These are phyloP conservation scores for Taiozyma sp. DNA, from an alignment of 1,139 yeast species.

Conservation along the genomic window DNA sequence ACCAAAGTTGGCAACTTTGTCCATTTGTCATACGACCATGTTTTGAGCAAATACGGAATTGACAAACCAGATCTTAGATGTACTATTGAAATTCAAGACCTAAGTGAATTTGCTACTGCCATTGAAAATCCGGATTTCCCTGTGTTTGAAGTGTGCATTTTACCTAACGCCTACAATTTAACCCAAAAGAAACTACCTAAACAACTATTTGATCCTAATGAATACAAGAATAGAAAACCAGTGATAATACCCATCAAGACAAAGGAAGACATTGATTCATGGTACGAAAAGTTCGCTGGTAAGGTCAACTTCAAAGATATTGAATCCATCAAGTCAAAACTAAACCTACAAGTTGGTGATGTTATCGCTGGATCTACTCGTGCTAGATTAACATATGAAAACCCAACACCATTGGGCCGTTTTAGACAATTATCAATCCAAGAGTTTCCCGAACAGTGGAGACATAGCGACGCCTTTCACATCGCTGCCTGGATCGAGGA, in stretches of 20 bases:
- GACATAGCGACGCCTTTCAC: conserved; percentile 10
- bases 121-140: conserved; percentile 38
- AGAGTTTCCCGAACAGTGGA: conserved; percentile 41
- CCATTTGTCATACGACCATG: conserved; percentile 60
- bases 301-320: conserved; percentile 26
- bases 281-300: conserved; percentile 41
- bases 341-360: conserved; percentile 63
- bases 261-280: conserved; percentile 33
- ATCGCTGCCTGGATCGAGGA: conserved; percentile 86
- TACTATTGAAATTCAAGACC: conserved; percentile 42
- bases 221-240: conserved; percentile 61
- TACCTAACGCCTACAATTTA: conserved; percentile 42
- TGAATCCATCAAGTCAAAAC: conserved; percentile 28
- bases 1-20: conserved; percentile 31
- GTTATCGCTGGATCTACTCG: conserved; percentile 73
- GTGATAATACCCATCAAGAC: conserved; percentile 43
- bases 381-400: conserved; percentile 66
- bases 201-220: conserved; percentile 35
- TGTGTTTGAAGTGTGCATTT: conserved; percentile 67
- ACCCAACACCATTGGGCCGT: conserved; percentile 92
- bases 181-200: conserved; percentile 32
- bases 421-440: conserved; percentile 71
- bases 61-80: conserved; percentile 93
- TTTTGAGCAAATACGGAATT: conserved; percentile 73
- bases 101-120: conserved; percentile 39